phyloP scores from a whole-genome alignment of 768 basidiomycete species.

The Amanita pallidorosea region DNA sequence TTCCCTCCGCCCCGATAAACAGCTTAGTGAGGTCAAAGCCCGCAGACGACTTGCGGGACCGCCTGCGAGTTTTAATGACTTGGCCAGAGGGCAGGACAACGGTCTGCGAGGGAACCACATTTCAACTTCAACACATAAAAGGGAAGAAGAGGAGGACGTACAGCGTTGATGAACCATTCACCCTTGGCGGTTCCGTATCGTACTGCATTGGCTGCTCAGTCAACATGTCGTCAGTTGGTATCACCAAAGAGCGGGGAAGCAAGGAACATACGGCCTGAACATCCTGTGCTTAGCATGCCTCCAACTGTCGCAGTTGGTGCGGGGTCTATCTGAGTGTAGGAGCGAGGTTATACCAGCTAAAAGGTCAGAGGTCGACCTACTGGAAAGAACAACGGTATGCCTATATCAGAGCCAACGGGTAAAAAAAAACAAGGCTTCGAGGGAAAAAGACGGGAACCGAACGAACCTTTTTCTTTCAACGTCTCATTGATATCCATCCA shows the following conservation, averaged over 20 bases:
- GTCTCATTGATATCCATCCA: constrained; percentile 70
- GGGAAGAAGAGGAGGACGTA: constrained; percentile 15
- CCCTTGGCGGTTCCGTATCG: constrained; percentile 83
- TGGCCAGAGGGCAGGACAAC: constrained; percentile 84
- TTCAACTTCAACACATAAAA: too few relatives aligned
- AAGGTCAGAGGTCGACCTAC: constrained; percentile 24
- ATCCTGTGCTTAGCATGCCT: constrained; percentile 81
- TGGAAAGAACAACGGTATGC: constrained; percentile 77
- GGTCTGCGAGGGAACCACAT: constrained; percentile 38
- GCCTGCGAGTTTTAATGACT: constrained; percentile 78
- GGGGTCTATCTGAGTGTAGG: constrained; percentile 48
- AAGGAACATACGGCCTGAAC: constrained; percentile 55
- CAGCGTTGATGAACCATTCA: constrained; percentile 85
- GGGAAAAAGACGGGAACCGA: not conserved
- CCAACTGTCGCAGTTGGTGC: constrained; percentile 76
- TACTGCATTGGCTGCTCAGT: constrained; percentile 55
- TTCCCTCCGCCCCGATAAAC: constrained; percentile 75
- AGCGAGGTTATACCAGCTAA: not conserved
- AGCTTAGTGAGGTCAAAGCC: constrained; percentile 81
- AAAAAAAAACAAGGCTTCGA: not conserved
- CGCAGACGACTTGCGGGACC: constrained; percentile 76
- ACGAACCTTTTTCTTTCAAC: constrained; percentile 46
- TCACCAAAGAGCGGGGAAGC: not conserved
- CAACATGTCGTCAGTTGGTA: not conserved
- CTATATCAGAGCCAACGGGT: constrained; percentile 16